Base-by-base conservation (phyloP, 768 basidiomycete genomes). In the Termitomyces sp. region DNA sequence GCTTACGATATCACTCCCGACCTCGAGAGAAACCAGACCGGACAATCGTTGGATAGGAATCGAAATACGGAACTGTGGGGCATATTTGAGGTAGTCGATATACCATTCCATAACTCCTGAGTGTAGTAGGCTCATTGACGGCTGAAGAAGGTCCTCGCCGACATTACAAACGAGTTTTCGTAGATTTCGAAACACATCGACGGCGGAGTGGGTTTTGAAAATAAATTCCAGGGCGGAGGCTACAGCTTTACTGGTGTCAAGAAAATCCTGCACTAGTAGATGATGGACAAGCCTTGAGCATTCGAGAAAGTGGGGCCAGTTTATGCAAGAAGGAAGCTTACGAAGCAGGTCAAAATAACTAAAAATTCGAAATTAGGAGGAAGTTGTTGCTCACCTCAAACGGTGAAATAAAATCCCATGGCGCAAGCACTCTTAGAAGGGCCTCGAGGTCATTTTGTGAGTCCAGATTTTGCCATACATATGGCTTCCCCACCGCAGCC, bases 171-270 rank as follows among this genome's bases (percentile, higher is more conserved):
- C 4, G 13, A 52, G 32, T 2, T n/a, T 42, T 7, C 46, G 28
- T 52, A 49, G 33, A 52, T 59, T 59, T 16, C 39, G 57, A 32
- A 44, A 58, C 16, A 52, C 32, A n/a, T 59, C 49, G 18, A 18
- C 16, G n/a, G 46, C 39, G 16, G 24, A 8, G 20, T 28, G 40
- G 8, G 18, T 24, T 22, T 51, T 4, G 4, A 40, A 20, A 16
- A 44, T 52, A 11, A 42, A 48, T 2, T 16, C 13, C 2, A 58
- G 6, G 8, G 24, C 38, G 20, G 38, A 58, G 5, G 48, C 39
- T 50, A 32, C n/a, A 15, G 6, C 16, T 36, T 48, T 8, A 24
- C 44, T 45, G 20, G 4, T 45, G 4, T 0, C 7, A 45, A 12
- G 5, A 22, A 4, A 20, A 22, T 16, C 15, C 4, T 28, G 12